Conservation (phyloP, 1,284 basidiomycete genomes). For the Rhodotorula glutinis region DNA sequence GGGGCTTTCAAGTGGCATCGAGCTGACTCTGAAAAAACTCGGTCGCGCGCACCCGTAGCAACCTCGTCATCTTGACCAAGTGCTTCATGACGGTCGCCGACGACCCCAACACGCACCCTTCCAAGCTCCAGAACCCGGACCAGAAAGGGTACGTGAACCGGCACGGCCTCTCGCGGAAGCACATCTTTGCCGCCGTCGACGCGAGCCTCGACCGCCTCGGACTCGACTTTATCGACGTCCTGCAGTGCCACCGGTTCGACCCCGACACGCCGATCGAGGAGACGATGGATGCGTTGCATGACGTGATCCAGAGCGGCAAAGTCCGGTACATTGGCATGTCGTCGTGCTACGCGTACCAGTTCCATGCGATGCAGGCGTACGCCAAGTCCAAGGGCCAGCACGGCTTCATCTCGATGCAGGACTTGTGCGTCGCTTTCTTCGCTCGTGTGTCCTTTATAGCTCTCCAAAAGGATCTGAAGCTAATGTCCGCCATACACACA, state of each 20-base stretch:
- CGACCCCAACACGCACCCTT: conserved; percentile 23
- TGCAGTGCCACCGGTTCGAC: conserved; percentile 63
- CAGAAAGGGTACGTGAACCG: conserved; percentile 43
- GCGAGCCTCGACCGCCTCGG: conserved; percentile 41
- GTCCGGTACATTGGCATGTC: conserved; percentile 68
- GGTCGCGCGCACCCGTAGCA: conserved; percentile 39
- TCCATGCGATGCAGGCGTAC: conserved; percentile 63
- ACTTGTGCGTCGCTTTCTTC: conserved; percentile 31
- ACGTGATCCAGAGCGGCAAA: conserved; percentile 53
- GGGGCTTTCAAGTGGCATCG: too few species aligned
- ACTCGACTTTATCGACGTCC: conserved; percentile 56
- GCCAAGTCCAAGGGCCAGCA: conserved; percentile 28
- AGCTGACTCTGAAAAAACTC: not conserved
- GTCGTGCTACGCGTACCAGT: conserved; percentile 50
- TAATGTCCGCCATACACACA: too few species aligned
- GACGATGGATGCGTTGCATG: conserved; percentile 65
- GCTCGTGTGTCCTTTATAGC: too few species aligned
- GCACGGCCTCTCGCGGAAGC: conserved; percentile 42
- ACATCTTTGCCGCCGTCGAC: conserved; percentile 43
- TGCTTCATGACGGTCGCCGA: conserved; percentile 27
- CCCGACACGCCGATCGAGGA: conserved; percentile 58
- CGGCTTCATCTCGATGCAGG: conserved; percentile 52
- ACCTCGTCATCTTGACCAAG: conserved; percentile 75
- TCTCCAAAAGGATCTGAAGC: too few species aligned
- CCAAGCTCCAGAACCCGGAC: conserved; percentile 24